Evolutionary conservation across 1,139 yeast genomes (phyloP).

Genomic region (Suhomyces panamericanus): DNA sequence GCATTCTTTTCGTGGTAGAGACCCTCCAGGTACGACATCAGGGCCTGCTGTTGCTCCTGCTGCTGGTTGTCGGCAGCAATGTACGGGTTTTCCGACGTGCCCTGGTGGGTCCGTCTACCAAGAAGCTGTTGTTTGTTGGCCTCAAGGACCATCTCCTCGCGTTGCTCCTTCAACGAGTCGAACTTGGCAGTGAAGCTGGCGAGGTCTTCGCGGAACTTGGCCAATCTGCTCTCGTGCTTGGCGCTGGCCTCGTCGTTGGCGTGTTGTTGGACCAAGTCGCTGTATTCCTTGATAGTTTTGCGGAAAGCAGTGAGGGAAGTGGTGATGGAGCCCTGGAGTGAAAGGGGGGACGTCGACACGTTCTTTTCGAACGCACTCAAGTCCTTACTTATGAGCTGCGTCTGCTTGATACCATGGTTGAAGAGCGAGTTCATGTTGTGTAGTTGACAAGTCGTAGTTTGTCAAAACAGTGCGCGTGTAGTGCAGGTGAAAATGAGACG

Average conservation of each 20-base stretch:
- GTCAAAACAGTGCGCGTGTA: conserved; percentile 1
- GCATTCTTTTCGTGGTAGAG: conserved; percentile 65
- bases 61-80: conserved; percentile 28
- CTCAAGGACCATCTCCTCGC: conserved; percentile 61
- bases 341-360: conserved; percentile 67
- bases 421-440: conserved; percentile 66
- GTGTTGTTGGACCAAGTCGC: conserved; percentile 62
- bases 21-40: conserved; percentile 60
- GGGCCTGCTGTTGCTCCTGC: conserved; percentile 24
- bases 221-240: conserved; percentile 65
- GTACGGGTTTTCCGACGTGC: conserved; percentile 62
- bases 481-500: not conserved
- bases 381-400: conserved; percentile 70
- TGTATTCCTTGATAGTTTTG: conserved; percentile 78
- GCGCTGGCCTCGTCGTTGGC: conserved; percentile 53
- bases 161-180: conserved; percentile 58
- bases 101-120: conserved; percentile 48
- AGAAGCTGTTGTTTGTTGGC: conserved; percentile 59
- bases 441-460: not conserved
- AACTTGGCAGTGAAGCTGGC: conserved; percentile 58
- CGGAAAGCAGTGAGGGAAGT: conserved; percentile 76
- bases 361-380: conserved; percentile 65
- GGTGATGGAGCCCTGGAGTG: conserved; percentile 79
- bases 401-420: conserved; percentile 87
- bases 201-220: conserved; percentile 61